Percentiles rank a stretch among this genome's conserved stretches.
phyloP scores from a whole-genome alignment of 2,329 filamentous ascomycete species.

The Xylariaceae sp. region DNA sequence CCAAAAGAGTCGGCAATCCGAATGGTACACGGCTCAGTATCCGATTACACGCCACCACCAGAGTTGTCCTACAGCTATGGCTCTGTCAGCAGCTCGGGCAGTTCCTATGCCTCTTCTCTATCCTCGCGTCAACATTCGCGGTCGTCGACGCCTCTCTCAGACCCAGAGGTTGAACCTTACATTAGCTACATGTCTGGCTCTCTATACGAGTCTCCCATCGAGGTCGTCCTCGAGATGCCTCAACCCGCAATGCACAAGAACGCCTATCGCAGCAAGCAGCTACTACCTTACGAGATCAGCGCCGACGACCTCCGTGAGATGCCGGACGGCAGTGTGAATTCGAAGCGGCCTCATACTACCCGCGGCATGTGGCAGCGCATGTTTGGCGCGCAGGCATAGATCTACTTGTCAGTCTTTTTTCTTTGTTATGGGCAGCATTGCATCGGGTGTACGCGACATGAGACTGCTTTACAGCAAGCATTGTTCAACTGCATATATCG shows the following conservation, averaged over 20 bases:
- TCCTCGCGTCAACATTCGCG: constrained; percentile 46
- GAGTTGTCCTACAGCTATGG: constrained; percentile 45
- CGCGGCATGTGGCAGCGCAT: constrained; percentile 53
- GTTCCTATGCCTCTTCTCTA: constrained; percentile 47
- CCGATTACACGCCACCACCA: constrained; percentile 43
- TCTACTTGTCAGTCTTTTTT: constrained; percentile 3
- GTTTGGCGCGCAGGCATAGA: constrained; percentile 39
- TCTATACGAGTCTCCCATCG: constrained; percentile 48
- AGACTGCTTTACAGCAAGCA: constrained; percentile 6
- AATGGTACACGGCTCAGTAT: constrained; percentile 33
- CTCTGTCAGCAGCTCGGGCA: constrained; percentile 36
- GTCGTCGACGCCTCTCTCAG: constrained; percentile 49
- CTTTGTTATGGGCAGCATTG: constrained; percentile 15
- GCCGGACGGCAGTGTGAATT: constrained; percentile 43
- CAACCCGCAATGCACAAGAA: constrained; percentile 33
- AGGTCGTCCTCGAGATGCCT: constrained; percentile 41
- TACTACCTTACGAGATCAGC: constrained; percentile 55
- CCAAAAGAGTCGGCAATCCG: constrained; percentile 39
- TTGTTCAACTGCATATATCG: constrained; percentile 15
- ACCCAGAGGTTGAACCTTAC: constrained; percentile 39
- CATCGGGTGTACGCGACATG: constrained; percentile 12
- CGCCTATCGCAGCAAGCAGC: constrained; percentile 29
- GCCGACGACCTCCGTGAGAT: constrained; percentile 49
- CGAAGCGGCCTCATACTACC: constrained; percentile 46
- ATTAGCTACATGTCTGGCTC: constrained; percentile 37